A percentile compares a stretch with the other conserved stretches of the same genome.
These are phyloP conservation scores for Pleurotus tuber-regium DNA, from an alignment of 768 basidiomycete genomes.

Conservation along the genomic window DNA sequence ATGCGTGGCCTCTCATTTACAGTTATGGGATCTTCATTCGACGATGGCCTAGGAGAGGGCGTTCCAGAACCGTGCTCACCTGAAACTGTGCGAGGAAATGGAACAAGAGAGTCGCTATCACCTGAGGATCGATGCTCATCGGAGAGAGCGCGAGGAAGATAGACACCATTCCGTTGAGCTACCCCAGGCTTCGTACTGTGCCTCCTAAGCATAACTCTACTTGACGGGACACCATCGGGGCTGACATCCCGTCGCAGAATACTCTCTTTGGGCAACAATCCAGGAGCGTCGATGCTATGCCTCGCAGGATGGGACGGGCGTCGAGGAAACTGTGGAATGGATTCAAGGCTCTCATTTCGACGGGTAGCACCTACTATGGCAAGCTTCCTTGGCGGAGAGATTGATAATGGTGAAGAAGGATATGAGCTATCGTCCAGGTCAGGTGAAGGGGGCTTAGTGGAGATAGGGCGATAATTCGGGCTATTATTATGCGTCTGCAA, in stretches of 20 bases:
- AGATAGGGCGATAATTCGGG: slow-evolving; percentile 20
- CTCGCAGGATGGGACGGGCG: slow-evolving; percentile 63
- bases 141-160: slow-evolving; percentile 37
- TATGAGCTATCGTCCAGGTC: slow-evolving; percentile 22
- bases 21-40: slow-evolving; percentile 27
- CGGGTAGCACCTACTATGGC: slow-evolving; percentile 47
- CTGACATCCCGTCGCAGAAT: slow-evolving; percentile 51
- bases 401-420: slow-evolving; percentile 32
- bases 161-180: slow-evolving; percentile 47
- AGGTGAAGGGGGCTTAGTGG: slow-evolving; percentile 26
- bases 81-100: slow-evolving; percentile 63
- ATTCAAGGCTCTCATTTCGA: slow-evolving; percentile 46
- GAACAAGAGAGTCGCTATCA: slow-evolving; percentile 41
- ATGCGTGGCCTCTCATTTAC: slow-evolving; percentile 35
- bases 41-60: slow-evolving; percentile 39
- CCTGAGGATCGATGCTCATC: slow-evolving; percentile 33
- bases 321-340: slow-evolving; percentile 46
- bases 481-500: slow-evolving; percentile 37
- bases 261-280: slow-evolving; percentile 48
- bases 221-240: slow-evolving; percentile 47
- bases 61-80: slow-evolving; percentile 44
- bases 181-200: slow-evolving; percentile 52
- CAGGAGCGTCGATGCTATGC: slow-evolving; percentile 58
- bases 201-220: slow-evolving; percentile 53
- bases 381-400: slow-evolving; percentile 51